phyloP scores from a whole-genome alignment of 805 yeast species.

The Henningerozyma blattae region DNA sequence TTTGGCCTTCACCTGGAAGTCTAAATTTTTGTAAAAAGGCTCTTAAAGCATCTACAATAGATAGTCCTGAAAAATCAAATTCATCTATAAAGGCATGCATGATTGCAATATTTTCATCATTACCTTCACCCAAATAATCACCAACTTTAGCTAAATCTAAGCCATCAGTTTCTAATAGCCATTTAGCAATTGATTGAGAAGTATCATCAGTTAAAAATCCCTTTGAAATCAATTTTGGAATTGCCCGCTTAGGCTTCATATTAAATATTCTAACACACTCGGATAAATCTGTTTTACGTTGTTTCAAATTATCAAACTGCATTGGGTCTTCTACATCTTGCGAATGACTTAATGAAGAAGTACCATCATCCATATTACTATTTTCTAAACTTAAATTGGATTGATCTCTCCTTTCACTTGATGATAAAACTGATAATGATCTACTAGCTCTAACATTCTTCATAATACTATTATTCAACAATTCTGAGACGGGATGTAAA shows the following conservation, averaged over 20 bases:
- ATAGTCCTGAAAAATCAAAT: slow-evolving; percentile 58
- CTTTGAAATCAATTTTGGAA: slow-evolving; percentile 45
- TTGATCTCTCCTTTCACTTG: slow-evolving; percentile 6
- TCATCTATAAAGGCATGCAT: slow-evolving; percentile 91
- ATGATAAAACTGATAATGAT: slow-evolving; percentile 9
- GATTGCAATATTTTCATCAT: slow-evolving; percentile 58
- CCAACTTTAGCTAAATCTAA: slow-evolving; percentile 79
- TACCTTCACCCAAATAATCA: slow-evolving; percentile 85
- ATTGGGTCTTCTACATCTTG: slow-evolving; percentile 55
- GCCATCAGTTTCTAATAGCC: slow-evolving; percentile 62
- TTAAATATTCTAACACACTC: slow-evolving; percentile 75
- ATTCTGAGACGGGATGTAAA: slow-evolving; percentile 18
- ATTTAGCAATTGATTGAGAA: slow-evolving; percentile 62
- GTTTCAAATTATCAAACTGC: slow-evolving; percentile 77
- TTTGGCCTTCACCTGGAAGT: slow-evolving; percentile 96
- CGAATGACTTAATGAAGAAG: slow-evolving; percentile 7
- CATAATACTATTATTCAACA: slow-evolving; percentile 1
- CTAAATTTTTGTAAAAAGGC: slow-evolving; percentile 77
- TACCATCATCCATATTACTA: slow-evolving; percentile 9
- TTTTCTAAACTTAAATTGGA: slow-evolving; percentile 4
- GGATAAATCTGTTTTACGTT: slow-evolving; percentile 66
- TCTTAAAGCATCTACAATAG: slow-evolving; percentile 81
- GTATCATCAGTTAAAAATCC: slow-evolving; percentile 51
- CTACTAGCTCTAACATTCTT: slow-evolving; percentile 1
- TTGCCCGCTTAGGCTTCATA: slow-evolving; percentile 73